Conservation (phyloP, 2,329 filamentous ascomycete genomes). For the Claviceps humidiphila region DNA sequence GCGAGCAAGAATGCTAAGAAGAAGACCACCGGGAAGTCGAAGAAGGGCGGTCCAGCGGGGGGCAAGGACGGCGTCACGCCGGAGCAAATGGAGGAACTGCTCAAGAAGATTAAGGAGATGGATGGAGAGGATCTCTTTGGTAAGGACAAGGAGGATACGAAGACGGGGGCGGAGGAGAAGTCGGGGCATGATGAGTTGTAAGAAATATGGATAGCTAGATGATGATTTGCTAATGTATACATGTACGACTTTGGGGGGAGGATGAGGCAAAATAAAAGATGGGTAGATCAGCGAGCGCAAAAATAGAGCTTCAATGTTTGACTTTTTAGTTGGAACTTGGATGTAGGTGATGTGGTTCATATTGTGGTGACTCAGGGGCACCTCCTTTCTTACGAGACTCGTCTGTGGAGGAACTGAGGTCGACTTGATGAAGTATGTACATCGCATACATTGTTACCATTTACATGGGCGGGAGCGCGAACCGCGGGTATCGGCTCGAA, state of each 20-base stretch:
- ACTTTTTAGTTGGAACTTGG: background rate
- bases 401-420: no score
- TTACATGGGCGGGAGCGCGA: no score
- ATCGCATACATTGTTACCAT: no score
- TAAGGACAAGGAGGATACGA: constrained; percentile 12
- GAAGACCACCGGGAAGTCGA: constrained; percentile 24
- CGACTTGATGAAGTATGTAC: no score
- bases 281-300: background rate
- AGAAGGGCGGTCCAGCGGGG: constrained; percentile 21
- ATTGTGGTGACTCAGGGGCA: no score
- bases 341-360: no score
- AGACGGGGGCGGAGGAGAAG: constrained; percentile 8
- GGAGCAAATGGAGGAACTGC: constrained; percentile 30
- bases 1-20: constrained; percentile 21
- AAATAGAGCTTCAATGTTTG: constrained; percentile 2
- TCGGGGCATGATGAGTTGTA: constrained; percentile 24
- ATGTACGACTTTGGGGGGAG: background rate
- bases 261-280: background rate
- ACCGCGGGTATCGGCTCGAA: no score
- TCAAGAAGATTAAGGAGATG: constrained; percentile 21
- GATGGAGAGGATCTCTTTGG: constrained; percentile 15
- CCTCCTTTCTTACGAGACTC: no score
- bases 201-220: background rate
- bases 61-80: constrained; percentile 25
- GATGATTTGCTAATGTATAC: constrained; percentile 1